A percentile compares a stretch with the other conserved stretches of the same genome.
These are phyloP conservation scores for Podospora fimiseda DNA, from an alignment of 495 filamentous ascomycete species.

Conservation along the genomic window DNA sequence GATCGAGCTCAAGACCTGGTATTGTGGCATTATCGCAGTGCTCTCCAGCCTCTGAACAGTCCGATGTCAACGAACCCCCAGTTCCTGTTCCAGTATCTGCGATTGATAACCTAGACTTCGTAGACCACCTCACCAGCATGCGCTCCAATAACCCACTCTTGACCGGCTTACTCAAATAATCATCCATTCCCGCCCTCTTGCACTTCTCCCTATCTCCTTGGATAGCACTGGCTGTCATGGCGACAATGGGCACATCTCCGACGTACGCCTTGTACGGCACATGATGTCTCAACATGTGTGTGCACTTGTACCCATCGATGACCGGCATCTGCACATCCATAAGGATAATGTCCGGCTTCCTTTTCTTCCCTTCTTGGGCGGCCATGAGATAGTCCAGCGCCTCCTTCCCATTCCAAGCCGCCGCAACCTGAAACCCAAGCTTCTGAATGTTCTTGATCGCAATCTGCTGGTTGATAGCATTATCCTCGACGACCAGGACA, in stretches of 20 bases:
- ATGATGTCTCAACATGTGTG: conserved; percentile 60
- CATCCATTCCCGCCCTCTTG: conserved; percentile 71
- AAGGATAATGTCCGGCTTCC: conserved; percentile 67
- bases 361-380: conserved; percentile 30
- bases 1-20: background rate
- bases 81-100: background rate
- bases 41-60: conserved; percentile 1
- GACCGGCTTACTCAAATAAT: conserved; percentile 76
- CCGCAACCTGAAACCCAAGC: conserved; percentile 63
- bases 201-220: conserved; percentile 78
- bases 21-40: background rate
- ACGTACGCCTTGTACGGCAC: conserved; percentile 48
- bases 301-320: conserved; percentile 72
- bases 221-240: conserved; percentile 77
- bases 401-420: conserved; percentile 70
- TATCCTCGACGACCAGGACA: conserved; percentile 75
- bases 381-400: conserved; percentile 59
- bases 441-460: conserved; percentile 68
- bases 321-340: conserved; percentile 88
- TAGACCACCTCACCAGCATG: conserved; percentile 58
- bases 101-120: background rate
- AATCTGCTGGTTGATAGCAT: conserved; percentile 73
- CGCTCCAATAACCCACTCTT: conserved; percentile 60
- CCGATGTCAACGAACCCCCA: background rate
- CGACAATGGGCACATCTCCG: conserved; percentile 62